Evolutionary conservation across 2,329 filamentous ascomycete genomes (phyloP), one percentile per base, ranked within the genome.

Genomic region (Coniochaeta hoffmannii): DNA sequence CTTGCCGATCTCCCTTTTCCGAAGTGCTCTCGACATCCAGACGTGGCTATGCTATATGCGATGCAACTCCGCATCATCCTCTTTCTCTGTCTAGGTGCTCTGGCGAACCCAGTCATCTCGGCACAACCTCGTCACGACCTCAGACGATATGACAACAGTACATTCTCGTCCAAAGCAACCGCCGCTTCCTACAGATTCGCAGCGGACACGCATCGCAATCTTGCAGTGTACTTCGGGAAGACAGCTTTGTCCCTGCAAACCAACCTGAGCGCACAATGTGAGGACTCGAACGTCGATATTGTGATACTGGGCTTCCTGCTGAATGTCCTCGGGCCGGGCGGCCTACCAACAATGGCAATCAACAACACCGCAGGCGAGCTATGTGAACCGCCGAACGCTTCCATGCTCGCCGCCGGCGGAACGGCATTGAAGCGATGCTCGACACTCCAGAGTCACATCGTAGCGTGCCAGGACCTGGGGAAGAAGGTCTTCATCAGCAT

Each of bases 401-500:
- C 46, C 17, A 50, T 50, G 46, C 28, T 50, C 26, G 46, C 46
- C 15, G 46, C 46, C 46, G 30, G 30, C 46, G 46, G 7, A 19
- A 50, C 26, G 3, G 56, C 56, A 7, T 35, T 59, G 14, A 15
- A 17, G 15, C 56, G 70, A 54, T 77, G 73, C 58, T 51, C 62
- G 5, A 55, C 54, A 7, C 68, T 77, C 38, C 67, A 71, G 59
- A 54, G 65, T 31, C 72, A 75, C 54, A 73, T 76, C 54, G 61
- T 67, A 26, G 69, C 71, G 61, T 77, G 74, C 64, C 70, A 74
- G 62, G 50, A 59, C 24, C 66, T 64, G 52, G 72, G 72, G 55
- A 70, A 75, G 58, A 76, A 76, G 65, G 62, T 77, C 35, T 62
- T 76, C 34, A 63, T 77, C 17, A 70, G 71, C 60, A 70, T 76